phyloP scores from a whole-genome alignment of 2,329 filamentous ascomycete genomes.

The Dactylella cylindrospora region DNA sequence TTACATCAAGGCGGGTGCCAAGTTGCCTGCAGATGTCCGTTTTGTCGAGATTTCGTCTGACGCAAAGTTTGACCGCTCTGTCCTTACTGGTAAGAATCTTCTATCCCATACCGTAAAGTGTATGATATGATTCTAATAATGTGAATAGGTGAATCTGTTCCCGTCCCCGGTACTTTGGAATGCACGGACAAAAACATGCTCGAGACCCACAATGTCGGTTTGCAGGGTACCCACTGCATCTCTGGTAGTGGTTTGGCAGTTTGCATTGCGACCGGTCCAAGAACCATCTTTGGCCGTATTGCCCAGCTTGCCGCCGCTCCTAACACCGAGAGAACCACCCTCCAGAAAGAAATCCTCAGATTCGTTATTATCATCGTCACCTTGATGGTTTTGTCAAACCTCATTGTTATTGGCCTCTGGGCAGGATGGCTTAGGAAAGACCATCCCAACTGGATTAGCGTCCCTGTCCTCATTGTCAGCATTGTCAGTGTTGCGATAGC shows the following conservation, averaged over 20 bases:
- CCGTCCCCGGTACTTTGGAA: constrained; percentile 65
- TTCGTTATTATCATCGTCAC: constrained; percentile 71
- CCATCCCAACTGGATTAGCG: constrained; percentile 71
- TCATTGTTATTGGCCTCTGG: constrained; percentile 68
- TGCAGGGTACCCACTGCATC: constrained; percentile 78
- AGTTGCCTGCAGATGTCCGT: constrained; percentile 71
- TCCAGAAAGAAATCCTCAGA: constrained; percentile 71
- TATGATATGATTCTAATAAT: background rate
- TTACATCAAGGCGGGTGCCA: constrained; percentile 69
- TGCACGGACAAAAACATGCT: constrained; percentile 72
- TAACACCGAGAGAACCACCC: constrained; percentile 66
- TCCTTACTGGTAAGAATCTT: constrained; percentile 62
- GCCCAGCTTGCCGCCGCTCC: constrained; percentile 71
- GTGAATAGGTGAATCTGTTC: constrained; percentile 63
- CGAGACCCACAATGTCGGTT: constrained; percentile 72
- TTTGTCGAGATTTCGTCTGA: constrained; percentile 70
- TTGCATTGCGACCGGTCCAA: constrained; percentile 71
- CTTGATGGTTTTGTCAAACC: constrained; percentile 67
- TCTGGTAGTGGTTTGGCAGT: constrained; percentile 64
- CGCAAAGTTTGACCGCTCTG: constrained; percentile 70
- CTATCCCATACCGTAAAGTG: background rate
- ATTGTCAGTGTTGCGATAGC: constrained; percentile 73
- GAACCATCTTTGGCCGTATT: constrained; percentile 74
- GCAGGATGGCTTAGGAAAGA: constrained; percentile 67
- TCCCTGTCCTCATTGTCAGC: constrained; percentile 70